Evolutionary conservation across 2,329 filamentous ascomycete species (phyloP), one percentile per base, ranked within the genome.

Genomic region (Rhinocladiella mackenziei): DNA sequence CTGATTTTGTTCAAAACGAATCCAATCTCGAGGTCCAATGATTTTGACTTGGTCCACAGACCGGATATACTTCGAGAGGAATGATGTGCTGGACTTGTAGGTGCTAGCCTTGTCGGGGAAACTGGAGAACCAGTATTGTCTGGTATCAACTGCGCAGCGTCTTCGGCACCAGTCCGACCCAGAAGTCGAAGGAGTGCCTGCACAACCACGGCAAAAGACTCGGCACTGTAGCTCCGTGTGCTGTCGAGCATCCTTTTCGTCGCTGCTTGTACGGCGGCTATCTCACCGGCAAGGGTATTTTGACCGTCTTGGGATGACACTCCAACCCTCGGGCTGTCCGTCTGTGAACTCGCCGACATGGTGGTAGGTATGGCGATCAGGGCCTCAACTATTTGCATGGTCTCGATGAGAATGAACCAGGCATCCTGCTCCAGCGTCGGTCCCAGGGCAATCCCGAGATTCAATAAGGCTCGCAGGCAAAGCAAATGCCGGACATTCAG

Each of bases 361-460:
- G 62, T 58, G 3, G 62, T 62, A 43, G 62, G 64, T 10, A 62
- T 61, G 35, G 83, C 85, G 18, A 96, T 75, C 3, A 97, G 82
- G 51, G 94, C 81, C 57, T 97, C 92, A 2, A 91, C 89, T 63
- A 96, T 87, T 59, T 96, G 89, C 5, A 98, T 69, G 0, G 89
- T 94, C 59, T 94, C 89, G 1, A 98, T 75, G 11, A 98, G 74
- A 45, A 98, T 97, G 1, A 81, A 82, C 86, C 94, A 98, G 1
- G 91, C 62, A 45, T 60, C 86, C 10, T 77, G 74, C 25, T 85
- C 82, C 1, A 98, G 73, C 0, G 88, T 95, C 2, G 92, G 89
- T 0, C 92, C 92, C 1, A 98, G 69, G 2, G 92, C 92, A 58
- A 97, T 98, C 2, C 92, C 92, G 3, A 98, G 69, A 56, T 98